Base-by-base conservation (phyloP, 176 grass and related monocot genomes). In the Zoysia pacifica region DNA sequence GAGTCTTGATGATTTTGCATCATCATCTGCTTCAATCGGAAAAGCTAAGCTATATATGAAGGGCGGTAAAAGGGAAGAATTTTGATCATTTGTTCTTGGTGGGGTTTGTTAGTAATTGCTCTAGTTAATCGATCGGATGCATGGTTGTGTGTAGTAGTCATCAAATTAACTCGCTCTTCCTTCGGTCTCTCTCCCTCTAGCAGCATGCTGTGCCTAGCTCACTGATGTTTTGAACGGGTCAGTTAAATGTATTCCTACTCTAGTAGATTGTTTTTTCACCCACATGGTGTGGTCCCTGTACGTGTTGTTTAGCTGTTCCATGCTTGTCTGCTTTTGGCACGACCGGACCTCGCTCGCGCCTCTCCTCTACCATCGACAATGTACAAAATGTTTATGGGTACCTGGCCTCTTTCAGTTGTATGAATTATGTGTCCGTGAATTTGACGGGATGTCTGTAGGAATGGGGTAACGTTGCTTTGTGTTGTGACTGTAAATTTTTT, bases 301-400 rank as follows among this genome's bases (percentile, higher is more conserved):
- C 66, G 61, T 76, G 86, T 71, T 86, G 79, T 76, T 82, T 86
- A 91, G 88, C 80, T 93, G 71, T 83, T 76, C 89, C 62, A 80
- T 82, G 74, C 84, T 81, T 84, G 75, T 81, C 83, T 85, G 78
- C 90, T 69, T 79, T 77, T 62, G 69, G 37, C 71, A 38, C 76
- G 4, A 64, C 65, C 5, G 13, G 46, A 7, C 68, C 65, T 14
- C 50, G 11, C 74, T 28, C 28, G 28, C 28, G 28, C 0, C 28
- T 28, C 28, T 28, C 28, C 13, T 65, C 45, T 41, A 8, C 10
- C 53, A 9, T 9, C n/a, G 41, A 43, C 65, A 35, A 47, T 84
- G 86, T 74, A 81, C 79, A 72, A 76, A 72, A 64, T 73, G 70
- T 5, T 54, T 69, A 84, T 75, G 46, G 49, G 43, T 44, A 38